phyloP scores from a whole-genome alignment of 192 early-diverging fungal genomes.

The Helicostylum pulchrum region DNA sequence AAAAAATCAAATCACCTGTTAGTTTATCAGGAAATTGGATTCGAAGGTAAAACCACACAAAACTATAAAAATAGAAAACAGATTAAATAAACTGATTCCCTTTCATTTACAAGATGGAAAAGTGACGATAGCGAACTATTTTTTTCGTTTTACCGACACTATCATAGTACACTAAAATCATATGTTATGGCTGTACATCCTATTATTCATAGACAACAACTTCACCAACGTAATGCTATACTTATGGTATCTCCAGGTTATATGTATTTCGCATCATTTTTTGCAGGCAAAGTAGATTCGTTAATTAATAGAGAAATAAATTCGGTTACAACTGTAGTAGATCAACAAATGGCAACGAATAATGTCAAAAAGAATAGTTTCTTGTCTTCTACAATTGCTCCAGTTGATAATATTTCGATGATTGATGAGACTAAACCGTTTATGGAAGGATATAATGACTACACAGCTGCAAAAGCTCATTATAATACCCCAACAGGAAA shows the following conservation, averaged over 20 bases:
- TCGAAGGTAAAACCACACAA: not conserved
- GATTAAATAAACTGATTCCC: too few species aligned
- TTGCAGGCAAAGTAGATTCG: conserved; percentile 42
- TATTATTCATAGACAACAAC: not conserved
- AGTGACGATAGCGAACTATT: conserved; percentile 52
- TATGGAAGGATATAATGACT: not conserved
- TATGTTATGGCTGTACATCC: conserved; percentile 31
- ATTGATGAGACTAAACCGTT: not conserved
- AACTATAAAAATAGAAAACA: not conserved
- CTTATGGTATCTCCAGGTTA: conserved; percentile 43
- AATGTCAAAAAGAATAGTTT: too few species aligned
- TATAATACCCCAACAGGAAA: conserved; percentile 28
- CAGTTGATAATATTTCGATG: not conserved
- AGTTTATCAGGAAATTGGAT: conserved; percentile 2
- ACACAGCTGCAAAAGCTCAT: not conserved
- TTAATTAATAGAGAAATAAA: conserved; percentile 46
- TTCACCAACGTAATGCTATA: conserved; percentile 21
- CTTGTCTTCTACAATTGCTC: conserved; percentile 32
- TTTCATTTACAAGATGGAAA: conserved; percentile 34
- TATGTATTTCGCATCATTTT: conserved; percentile 42
- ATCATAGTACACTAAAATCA: conserved; percentile 37
- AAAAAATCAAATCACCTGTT: not conserved
- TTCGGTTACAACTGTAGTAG: conserved; percentile 36
- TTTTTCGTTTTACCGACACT: conserved; percentile 49
- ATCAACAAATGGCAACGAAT: too few species aligned